Evolutionary conservation across 2,329 filamentous ascomycete species (phyloP).

Genomic region (Aspergillus oerlinghausenensis): DNA sequence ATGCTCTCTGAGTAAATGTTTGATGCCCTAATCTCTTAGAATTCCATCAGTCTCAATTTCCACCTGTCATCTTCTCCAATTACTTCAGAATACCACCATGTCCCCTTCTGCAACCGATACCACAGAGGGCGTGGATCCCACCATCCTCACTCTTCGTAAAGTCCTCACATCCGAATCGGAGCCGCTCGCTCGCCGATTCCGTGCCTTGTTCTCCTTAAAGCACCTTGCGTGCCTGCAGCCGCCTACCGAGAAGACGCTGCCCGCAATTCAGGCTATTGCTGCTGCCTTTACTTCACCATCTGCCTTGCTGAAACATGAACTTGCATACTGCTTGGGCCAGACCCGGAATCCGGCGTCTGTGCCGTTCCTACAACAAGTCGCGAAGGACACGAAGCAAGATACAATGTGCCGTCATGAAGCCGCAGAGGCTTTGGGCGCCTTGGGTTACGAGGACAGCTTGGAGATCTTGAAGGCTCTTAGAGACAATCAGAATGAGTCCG

Average conservation of each 20-base stretch:
- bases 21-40: neutral
- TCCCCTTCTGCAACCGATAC: slow-evolving; percentile 27
- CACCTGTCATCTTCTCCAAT: neutral
- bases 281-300: slow-evolving; percentile 80
- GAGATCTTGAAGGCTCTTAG: slow-evolving; percentile 67
- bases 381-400: slow-evolving; percentile 78
- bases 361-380: slow-evolving; percentile 65
- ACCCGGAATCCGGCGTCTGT: slow-evolving; percentile 73
- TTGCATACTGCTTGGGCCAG: slow-evolving; percentile 95
- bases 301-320: slow-evolving; percentile 88
- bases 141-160: slow-evolving; percentile 52
- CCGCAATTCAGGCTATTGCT: slow-evolving; percentile 75
- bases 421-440: slow-evolving; percentile 85
- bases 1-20: slow-evolving; percentile 8
- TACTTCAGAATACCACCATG: slow-evolving; percentile 22
- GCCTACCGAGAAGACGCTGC: slow-evolving; percentile 53
- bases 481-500: slow-evolving; percentile 69
- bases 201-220: slow-evolving; percentile 96
- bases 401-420: slow-evolving; percentile 95
- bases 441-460: slow-evolving; percentile 71
- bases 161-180: slow-evolving; percentile 75
- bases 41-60: neutral
- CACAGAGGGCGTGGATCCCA: slow-evolving; percentile 25
- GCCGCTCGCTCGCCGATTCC: slow-evolving; percentile 83
- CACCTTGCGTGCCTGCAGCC: slow-evolving; percentile 71